Evolutionary conservation across 768 basidiomycete genomes (phyloP).

Genomic region (Phlebiopsis gigantea): DNA sequence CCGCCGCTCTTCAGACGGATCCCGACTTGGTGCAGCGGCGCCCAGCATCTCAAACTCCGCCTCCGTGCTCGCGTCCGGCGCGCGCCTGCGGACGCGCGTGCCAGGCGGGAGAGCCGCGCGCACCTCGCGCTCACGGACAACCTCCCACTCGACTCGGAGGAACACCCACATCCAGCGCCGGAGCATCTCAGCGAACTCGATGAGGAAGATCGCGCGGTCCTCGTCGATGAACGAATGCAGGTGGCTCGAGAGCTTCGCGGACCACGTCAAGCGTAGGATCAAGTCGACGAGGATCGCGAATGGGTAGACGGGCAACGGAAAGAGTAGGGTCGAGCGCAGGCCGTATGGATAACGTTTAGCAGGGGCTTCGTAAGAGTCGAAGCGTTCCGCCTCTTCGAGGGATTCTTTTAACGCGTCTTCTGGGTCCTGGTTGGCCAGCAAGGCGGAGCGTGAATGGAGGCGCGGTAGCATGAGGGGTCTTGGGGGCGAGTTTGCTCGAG

Average conservation of each 20-base stretch:
- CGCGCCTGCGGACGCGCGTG: conserved; percentile 7
- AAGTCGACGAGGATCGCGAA: conserved; percentile 79
- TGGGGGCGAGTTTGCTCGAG: conserved; percentile 28
- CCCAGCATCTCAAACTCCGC: conserved; percentile 13
- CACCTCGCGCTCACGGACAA: conserved; percentile 46
- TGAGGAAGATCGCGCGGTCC: conserved; percentile 77
- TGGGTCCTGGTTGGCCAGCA: conserved; percentile 15
- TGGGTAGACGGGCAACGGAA: conserved; percentile 82
- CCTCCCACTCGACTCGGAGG: conserved; percentile 95
- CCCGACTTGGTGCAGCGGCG: neutral
- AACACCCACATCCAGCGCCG: conserved; percentile 99
- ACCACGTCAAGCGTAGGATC: conserved; percentile 89
- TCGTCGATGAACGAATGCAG: conserved; percentile 78
- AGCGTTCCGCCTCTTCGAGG: neutral
- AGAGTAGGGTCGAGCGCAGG: conserved; percentile 69
- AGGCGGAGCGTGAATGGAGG: conserved; percentile 32
- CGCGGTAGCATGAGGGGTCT: conserved; percentile 42
- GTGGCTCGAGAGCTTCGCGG: conserved; percentile 83
- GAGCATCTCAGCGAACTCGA: conserved; percentile 85
- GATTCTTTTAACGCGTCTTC: conserved; percentile 5
- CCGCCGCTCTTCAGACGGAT: neutral
- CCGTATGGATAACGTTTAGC: conserved; percentile 50
- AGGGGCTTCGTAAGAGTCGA: neutral
- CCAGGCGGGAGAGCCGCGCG: conserved; percentile 10
- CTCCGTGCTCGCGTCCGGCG: conserved; percentile 10